These are phyloP conservation scores for Ochromonadaceae sp. DNA, from an alignment of 352 stramenopile species.

Conservation along the genomic window DNA sequence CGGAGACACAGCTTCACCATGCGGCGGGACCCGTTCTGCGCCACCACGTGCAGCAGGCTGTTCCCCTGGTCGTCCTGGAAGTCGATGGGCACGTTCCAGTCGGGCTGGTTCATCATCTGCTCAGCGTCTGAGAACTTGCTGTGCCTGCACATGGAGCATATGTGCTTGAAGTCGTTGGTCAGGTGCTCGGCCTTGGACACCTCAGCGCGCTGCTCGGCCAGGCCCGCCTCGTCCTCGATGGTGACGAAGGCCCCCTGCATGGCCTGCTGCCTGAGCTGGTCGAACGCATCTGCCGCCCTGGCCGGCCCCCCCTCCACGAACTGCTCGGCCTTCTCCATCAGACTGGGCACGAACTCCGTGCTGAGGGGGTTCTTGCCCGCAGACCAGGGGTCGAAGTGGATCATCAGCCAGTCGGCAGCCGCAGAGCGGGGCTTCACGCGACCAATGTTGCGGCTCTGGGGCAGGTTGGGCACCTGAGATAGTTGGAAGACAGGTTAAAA, in stretches of 20 bases:
- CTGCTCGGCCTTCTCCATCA: constrained; percentile 34
- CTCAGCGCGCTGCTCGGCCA: constrained; percentile 40
- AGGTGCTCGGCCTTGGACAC: constrained; percentile 59
- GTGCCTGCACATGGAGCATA: constrained; percentile 70
- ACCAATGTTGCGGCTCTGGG: constrained; percentile 57
- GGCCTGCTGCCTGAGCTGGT: not conserved
- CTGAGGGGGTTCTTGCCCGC: constrained; percentile 43
- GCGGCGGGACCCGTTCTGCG: constrained; percentile 87
- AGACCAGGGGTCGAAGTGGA: constrained; percentile 77
- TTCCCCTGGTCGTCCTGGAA: constrained; percentile 70
- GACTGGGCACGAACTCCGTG: constrained; percentile 38
- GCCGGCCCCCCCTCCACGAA: constrained; percentile 18
- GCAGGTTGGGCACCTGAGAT: constrained; percentile 51
- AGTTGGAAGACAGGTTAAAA: constrained; percentile 27
- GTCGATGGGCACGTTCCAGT: constrained; percentile 72
- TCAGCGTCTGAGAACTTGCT: constrained; percentile 65
- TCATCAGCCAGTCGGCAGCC: constrained; percentile 63
- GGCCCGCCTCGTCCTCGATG: constrained; percentile 31
- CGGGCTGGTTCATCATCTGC: constrained; percentile 63
- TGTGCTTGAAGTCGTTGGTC: constrained; percentile 59
- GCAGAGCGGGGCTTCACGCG: constrained; percentile 59
- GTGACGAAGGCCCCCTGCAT: constrained; percentile 22
- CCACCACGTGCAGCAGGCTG: constrained; percentile 73
- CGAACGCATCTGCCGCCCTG: constrained; percentile 16
- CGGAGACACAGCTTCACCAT: constrained; percentile 82